These are phyloP conservation scores for Saxophila tyrrhenica DNA, from an alignment of 495 filamentous ascomycete genomes.

Conservation along the genomic window DNA sequence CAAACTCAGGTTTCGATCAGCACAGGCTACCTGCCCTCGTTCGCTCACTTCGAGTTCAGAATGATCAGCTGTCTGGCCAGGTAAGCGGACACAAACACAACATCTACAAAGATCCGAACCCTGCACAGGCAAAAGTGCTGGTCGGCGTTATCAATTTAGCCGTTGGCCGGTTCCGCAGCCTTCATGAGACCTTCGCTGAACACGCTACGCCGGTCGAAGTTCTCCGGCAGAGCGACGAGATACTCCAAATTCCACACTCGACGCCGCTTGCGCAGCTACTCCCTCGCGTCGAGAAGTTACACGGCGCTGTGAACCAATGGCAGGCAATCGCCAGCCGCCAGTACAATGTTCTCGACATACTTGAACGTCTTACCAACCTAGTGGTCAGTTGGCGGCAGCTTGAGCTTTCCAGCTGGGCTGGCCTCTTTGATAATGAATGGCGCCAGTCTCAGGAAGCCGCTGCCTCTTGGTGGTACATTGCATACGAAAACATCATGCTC, in stretches of 20 bases:
- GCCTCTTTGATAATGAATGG: slow-evolving; percentile 75
- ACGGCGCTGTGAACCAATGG: slow-evolving; percentile 80
- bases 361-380: slow-evolving; percentile 60
- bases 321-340: slow-evolving; percentile 75
- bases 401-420: slow-evolving; percentile 84
- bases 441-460: slow-evolving; percentile 63
- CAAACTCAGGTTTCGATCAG: neutral
- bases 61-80: neutral
- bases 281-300: slow-evolving; percentile 71
- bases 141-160: slow-evolving; percentile 53
- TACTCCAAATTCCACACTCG: slow-evolving; percentile 62
- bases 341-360: slow-evolving; percentile 55
- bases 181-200: slow-evolving; percentile 60
- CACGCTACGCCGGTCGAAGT: slow-evolving; percentile 68
- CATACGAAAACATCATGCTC: slow-evolving; percentile 76
- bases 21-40: neutral
- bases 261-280: slow-evolving; percentile 80
- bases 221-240: slow-evolving; percentile 55
- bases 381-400: slow-evolving; percentile 81
- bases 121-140: slow-evolving; percentile 59
- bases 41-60: neutral
- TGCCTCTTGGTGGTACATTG: slow-evolving; percentile 90
- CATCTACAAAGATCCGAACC: slow-evolving; percentile 76
- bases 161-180: slow-evolving; percentile 55
- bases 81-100: slow-evolving; percentile 43